These are phyloP conservation scores for Gremmenia infestans DNA, from an alignment of 2,329 filamentous ascomycete genomes.

Conservation along the genomic window DNA sequence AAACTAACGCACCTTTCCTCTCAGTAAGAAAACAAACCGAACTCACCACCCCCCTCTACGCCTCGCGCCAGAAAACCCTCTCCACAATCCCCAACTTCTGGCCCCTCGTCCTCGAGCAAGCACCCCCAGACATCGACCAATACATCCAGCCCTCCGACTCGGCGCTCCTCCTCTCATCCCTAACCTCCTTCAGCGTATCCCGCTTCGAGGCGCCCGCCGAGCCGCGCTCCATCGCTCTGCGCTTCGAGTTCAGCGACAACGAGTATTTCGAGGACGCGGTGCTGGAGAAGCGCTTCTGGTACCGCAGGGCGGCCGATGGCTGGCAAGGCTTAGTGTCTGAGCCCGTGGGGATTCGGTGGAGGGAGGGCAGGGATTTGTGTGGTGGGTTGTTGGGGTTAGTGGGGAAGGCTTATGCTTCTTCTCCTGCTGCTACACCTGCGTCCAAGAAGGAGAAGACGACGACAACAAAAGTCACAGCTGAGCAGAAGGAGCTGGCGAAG, in stretches of 20 bases:
- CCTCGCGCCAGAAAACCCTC: constrained; percentile 67
- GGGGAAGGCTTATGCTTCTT: constrained; percentile 53
- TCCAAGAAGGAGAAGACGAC: constrained; percentile 44
- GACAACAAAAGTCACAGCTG: constrained; percentile 37
- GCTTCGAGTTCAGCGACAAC: constrained; percentile 75
- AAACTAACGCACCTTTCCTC: not conserved
- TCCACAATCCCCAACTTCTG: constrained; percentile 82
- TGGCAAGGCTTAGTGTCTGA: constrained; percentile 80
- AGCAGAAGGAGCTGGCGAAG: constrained; percentile 47
- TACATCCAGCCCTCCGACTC: constrained; percentile 81
- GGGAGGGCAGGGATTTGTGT: constrained; percentile 78
- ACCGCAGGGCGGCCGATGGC: constrained; percentile 62
- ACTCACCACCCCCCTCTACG: constrained; percentile 66
- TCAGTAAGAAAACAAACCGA: constrained; percentile 69
- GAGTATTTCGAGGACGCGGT: constrained; percentile 73
- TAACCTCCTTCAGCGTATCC: constrained; percentile 66
- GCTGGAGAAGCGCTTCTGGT: constrained; percentile 90
- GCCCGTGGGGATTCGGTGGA: constrained; percentile 85
- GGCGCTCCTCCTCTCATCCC: constrained; percentile 61
- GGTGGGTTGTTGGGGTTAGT: constrained; percentile 72
- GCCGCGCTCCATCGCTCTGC: constrained; percentile 73
- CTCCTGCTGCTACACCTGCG: constrained; percentile 27
- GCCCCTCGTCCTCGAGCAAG: constrained; percentile 87
- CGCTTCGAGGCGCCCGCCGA: constrained; percentile 73
- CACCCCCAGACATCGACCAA: constrained; percentile 79